Conservation (phyloP, 164 flowering plant species). For the Malania oleifera region DNA sequence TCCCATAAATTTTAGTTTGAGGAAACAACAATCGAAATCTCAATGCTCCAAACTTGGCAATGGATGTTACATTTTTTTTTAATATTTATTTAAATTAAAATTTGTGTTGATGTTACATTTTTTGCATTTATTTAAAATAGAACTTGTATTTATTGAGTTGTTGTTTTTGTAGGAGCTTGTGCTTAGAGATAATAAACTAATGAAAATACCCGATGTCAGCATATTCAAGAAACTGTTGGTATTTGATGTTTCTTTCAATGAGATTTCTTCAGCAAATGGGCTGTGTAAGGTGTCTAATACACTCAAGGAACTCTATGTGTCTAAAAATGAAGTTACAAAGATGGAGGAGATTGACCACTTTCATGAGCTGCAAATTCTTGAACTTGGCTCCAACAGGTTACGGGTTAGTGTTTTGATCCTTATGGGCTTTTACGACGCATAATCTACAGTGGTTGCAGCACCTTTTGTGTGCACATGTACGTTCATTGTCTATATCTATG, state of each 20-base stretch:
- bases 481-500: no score
- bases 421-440: no score
- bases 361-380: conserved; percentile 71
- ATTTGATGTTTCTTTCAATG: conserved; percentile 95
- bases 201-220: conserved; percentile 75
- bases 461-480: no score
- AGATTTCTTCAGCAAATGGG: conserved; percentile 69
- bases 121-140: no score
- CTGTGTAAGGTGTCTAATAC: conserved; percentile 60
- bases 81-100: no score
- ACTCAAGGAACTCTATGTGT: conserved; percentile 89
- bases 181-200: conserved; percentile 80
- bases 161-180: conserved; percentile 68
- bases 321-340: conserved; percentile 88
- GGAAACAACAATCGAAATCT: no score
- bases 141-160: no score
- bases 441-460: no score
- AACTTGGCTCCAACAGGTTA: conserved; percentile 93
- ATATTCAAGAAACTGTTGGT: conserved; percentile 73
- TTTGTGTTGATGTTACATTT: no score
- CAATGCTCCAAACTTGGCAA: no score
- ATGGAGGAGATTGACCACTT: conserved; percentile 92
- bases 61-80: no score
- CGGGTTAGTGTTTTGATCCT: conserved; percentile 45
- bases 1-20: no score